Base-by-base conservation (phyloP, 495 filamentous ascomycete genomes). In the Neurospora terricola region DNA sequence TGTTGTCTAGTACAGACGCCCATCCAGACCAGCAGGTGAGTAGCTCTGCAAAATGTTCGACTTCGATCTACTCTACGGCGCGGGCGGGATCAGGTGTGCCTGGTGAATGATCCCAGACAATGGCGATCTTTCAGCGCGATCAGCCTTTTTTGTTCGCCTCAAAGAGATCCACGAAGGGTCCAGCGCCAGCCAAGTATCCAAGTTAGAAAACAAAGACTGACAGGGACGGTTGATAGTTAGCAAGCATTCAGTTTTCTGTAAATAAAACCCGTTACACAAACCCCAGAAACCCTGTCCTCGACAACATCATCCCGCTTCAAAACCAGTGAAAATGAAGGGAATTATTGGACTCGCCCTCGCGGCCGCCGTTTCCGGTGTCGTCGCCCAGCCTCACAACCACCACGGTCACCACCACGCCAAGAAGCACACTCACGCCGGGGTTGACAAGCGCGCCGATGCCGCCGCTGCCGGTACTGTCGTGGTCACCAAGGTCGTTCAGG, bases 311-410 rank as follows among this genome's bases (percentile, higher is more conserved):
- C 14, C 54, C 54, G 54, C 69, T 78, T 72, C 62, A 74, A 71
- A 73, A 73, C 72, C 76, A 66, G 75, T 70, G 76, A 85, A 77
- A 30, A 88, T 89, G 87, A 87, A 84, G 82, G 79, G 81, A 70
- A 76, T 85, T 72, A 62, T 84, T 70, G 79, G 81, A 69, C 72
- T 84, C 43, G 85, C 84, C 77, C 71, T 88, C 70, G 86, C 85
- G 77, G 86, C 85, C 5, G 81, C 85, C 38, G 70, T 86, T 37
- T 80, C 77, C 40, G 78, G 79, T 39, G 85, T 79, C 11, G 76
- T 79, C 40, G 86, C 86, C 14, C 83, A 87, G 72, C 82, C 83
- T 68, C 85, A 87, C 74, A 80, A 82, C 71, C 86, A 87, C 71
- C 81, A 83, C 68, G 76, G 77, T 69, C 82, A 79, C 45, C 78